Base-by-base conservation (phyloP, 148 eudicot genomes). In the Diospyros kaki region DNA sequence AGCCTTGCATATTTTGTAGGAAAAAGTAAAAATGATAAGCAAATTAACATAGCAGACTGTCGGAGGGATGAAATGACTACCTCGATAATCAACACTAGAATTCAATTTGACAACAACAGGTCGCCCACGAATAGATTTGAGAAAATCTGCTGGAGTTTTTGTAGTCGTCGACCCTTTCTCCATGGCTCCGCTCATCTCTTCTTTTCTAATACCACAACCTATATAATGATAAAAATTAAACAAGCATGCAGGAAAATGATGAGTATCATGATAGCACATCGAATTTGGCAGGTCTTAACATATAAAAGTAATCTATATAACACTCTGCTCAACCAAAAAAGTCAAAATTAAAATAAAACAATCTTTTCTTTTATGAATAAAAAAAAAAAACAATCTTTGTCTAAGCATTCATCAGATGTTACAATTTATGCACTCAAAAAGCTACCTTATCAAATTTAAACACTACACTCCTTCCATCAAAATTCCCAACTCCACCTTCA, bases 21-120 rank as follows among this genome's bases (percentile, higher is more conserved):
- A 41, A 41, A 28, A 43, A 11, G 58, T 2, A 11, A 15, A 12
- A 71, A 45, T 2, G 4, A 41, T 15, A 18, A 60, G 9, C 11
- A 43, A 9, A 9, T 44, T 14, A 58, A 3, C 9, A 2, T 18
- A 48, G 1, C 6, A 40, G 44, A 6, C 4, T 5, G 17, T 17
- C 10, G 64, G 44, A 56, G 48, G 6, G 67, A 15, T 39, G 39
- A 10, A 64, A 63, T 28, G 71, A 72, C 64, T 62, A 92, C 98
- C 97, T 84, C 98, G 87, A 77, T 94, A 94, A 76, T 94, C 98
- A 48, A 94, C 98, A 41, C 98, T 97, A 10, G 98, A 94, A 55
- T 94, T 94, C 80, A 94, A 89, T 82, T 94, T 94, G 81, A 94
- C 98, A 45, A 94, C 98, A 76, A 94, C 98, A 68, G 98, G 98